These are phyloP conservation scores for Clitocybe nebularis DNA, from an alignment of 1,284 basidiomycete genomes.

Conservation along the genomic window DNA sequence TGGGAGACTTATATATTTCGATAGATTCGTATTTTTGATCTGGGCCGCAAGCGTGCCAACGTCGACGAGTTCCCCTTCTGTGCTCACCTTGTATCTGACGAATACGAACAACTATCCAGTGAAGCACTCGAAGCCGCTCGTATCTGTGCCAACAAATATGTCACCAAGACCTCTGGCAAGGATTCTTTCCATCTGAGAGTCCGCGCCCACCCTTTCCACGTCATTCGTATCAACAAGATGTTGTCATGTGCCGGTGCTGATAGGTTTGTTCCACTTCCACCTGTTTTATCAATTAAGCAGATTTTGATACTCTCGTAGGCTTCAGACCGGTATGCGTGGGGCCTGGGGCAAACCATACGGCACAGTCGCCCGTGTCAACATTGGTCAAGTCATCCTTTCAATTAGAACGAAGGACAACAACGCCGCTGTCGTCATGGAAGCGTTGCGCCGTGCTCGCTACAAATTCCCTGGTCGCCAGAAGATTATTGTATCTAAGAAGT, in stretches of 20 bases:
- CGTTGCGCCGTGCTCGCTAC: conserved; percentile 95
- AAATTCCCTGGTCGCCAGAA: conserved; percentile 99
- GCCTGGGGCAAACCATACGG: conserved; percentile 99
- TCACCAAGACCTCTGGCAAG: conserved; percentile 97
- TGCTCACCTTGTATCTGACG: conserved; percentile 94
- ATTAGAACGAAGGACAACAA: conserved; percentile 92
- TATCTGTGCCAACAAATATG: conserved; percentile 99
- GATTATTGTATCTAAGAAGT: conserved; percentile 97
- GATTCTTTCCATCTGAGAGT: conserved; percentile 99
- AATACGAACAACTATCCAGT: conserved; percentile 96
- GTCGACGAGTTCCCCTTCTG: conserved; percentile 99
- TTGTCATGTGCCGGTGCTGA: conserved; percentile 98
- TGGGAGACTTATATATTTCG: conserved; percentile 4
- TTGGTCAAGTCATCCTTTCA: conserved; percentile 96
- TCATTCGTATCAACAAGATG: conserved; percentile 99
- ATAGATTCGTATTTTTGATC: conserved; percentile 90
- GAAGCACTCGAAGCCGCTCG: conserved; percentile 98
- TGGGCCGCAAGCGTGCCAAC: conserved; percentile 92
- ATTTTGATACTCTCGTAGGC: conserved; percentile 39
- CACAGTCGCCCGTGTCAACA: conserved; percentile 92
- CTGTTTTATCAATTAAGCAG: neutral
- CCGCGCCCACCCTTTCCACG: conserved; percentile 97
- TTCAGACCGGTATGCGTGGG: conserved; percentile 99
- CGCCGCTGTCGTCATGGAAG: conserved; percentile 90
- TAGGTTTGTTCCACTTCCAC: conserved; percentile 48